Conservation (phyloP, 345 rosid genomes). For the Conringia planisiliqua region DNA sequence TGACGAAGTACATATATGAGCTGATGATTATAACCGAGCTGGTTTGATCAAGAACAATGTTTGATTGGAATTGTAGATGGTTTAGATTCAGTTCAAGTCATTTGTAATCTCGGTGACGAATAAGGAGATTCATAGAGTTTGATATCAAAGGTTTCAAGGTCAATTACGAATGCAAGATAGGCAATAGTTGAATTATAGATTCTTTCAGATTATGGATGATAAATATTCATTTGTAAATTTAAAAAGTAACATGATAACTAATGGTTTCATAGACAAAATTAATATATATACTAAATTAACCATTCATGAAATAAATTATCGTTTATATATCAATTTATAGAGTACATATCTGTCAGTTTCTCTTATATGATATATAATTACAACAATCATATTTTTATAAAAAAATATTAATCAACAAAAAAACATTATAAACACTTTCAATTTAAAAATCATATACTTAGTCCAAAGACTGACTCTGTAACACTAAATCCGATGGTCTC, state of each 20-base stretch:
- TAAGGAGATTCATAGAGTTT: neutral
- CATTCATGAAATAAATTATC: too few species aligned
- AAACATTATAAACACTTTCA: neutral
- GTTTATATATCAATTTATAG: too few species aligned
- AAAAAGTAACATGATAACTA: too few species aligned
- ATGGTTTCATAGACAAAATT: too few species aligned
- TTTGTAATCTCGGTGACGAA: neutral
- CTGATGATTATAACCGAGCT: neutral
- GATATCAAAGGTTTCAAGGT: neutral
- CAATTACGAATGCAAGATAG: neutral
- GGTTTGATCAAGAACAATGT: neutral
- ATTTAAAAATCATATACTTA: neutral
- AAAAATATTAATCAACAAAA: neutral
- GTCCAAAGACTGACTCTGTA: neutral
- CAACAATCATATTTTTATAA: neutral
- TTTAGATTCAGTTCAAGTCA: neutral
- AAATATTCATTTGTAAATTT: too few species aligned
- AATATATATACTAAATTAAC: too few species aligned
- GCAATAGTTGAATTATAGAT: too few species aligned
- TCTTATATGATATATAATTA: too few species aligned
- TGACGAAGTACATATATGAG: neutral
- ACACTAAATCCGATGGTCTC: neutral
- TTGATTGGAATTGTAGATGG: neutral
- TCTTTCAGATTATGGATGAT: too few species aligned
- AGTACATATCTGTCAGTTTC: too few species aligned